Base-by-base conservation (phyloP, 1,284 basidiomycete genomes). In the Porphyrellus sp. region DNA sequence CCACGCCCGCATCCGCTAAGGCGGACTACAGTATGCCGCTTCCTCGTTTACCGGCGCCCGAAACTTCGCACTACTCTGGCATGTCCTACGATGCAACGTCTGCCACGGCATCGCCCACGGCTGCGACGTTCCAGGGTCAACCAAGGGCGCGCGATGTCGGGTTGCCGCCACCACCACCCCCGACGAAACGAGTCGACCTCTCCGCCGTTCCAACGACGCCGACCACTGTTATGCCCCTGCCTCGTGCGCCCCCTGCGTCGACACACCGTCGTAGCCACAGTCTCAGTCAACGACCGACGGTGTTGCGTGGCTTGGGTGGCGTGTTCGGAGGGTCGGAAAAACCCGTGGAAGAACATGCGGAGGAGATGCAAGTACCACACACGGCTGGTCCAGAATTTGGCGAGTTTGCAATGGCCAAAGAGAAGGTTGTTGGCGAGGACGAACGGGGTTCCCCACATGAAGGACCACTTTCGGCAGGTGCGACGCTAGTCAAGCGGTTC, bases 11-110 rank as follows among this genome's bases (percentile, higher is more conserved):
- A 33, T 58, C 67, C 16, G 62, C 65, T 18, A 85, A 81, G 62
- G 81, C 83, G 7, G 86, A 91, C 60, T 94, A 91, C 67, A 84
- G 79, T 58, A 91, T 92, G 85, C 80, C 84, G 0, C 77, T 94
- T 8, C 90, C 91, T 1, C 79, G 85, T 21, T 76, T 94, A 8
- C 91, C 91, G 28, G 81, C 88, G 1, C 92, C 92, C 0, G 85
- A 88, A 58, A 85, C 86, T 1, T 81, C 82, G 1, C 89, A 91
- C 67, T 88, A 83, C 61, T 88, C 85, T 18, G 85, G 82, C 8
- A 78, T 85, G 78, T 88, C 86, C 28, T 91, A 90, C 63, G 87
- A 89, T 56, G 70, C 72, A 15, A 70, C 77, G 15, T 67, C 73
- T 15, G 72, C 76, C 21, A 64, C 77, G 74, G 71, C 78, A 5